These are phyloP conservation scores for Cercis canadensis DNA, from an alignment of 306 rosid genomes.

Conservation along the genomic window DNA sequence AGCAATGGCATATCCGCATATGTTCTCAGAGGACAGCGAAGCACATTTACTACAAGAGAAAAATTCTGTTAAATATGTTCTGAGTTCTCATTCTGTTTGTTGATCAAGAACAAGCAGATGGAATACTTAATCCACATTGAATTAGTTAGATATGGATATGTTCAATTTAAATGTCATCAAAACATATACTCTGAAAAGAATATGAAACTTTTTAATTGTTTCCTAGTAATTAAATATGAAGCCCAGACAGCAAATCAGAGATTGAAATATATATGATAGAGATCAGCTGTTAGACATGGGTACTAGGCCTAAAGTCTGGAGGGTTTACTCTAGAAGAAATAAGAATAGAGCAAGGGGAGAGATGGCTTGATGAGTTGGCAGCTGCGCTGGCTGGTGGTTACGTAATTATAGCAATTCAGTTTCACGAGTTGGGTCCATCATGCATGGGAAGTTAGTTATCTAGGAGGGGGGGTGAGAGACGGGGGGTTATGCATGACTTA, in stretches of 20 bases:
- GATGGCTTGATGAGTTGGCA: too few relatives aligned
- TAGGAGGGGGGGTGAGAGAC: too few relatives aligned
- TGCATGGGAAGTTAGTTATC: too few relatives aligned
- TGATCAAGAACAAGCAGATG: too few relatives aligned
- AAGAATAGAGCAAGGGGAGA: too few relatives aligned
- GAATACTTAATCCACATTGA: conserved; percentile 25
- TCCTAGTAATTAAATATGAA: conserved; percentile 13
- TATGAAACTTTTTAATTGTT: conserved; percentile 31
- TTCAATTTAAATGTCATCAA: conserved; percentile 15
- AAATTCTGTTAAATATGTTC: neutral
- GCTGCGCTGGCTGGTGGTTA: too few relatives aligned
- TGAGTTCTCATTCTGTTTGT: conserved; percentile 9
- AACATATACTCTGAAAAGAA: neutral
- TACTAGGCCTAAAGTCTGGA: too few relatives aligned
- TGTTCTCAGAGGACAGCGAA: conserved; percentile 21
- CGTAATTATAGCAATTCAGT: too few relatives aligned
- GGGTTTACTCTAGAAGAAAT: too few relatives aligned
- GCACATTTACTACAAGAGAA: conserved; percentile 10
- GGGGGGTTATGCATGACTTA: too few relatives aligned
- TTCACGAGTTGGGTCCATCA: too few relatives aligned
- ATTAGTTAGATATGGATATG: neutral
- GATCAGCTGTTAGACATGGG: too few relatives aligned
- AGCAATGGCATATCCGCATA: conserved; percentile 25
- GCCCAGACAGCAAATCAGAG: conserved; percentile 11
- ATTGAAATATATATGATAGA: conserved; percentile 26